These are phyloP conservation scores for Madurella mycetomatis DNA, from an alignment of 2,329 filamentous ascomycete genomes.

Conservation along the genomic window DNA sequence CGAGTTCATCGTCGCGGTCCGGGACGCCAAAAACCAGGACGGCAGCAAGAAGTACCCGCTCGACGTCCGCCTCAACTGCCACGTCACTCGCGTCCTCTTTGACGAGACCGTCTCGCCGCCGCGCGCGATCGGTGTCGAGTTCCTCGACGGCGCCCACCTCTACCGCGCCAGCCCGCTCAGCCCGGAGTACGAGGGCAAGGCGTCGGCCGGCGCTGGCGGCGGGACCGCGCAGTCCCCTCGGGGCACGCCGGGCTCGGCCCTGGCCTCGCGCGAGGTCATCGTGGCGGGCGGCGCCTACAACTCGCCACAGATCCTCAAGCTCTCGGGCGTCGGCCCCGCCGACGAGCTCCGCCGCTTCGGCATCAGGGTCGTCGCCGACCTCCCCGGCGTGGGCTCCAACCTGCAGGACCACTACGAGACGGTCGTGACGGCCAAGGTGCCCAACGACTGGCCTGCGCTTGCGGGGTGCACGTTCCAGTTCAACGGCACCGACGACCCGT, in stretches of 20 bases:
- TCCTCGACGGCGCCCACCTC: conserved; percentile 33
- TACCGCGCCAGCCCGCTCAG: conserved; percentile 37
- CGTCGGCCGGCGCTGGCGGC: too few species aligned
- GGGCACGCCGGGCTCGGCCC: conserved; percentile 20
- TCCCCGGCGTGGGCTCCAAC: conserved; percentile 49
- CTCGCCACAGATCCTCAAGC: conserved; percentile 48
- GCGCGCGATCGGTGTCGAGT: conserved; percentile 28
- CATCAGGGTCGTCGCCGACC: conserved; percentile 43
- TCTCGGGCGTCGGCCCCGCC: conserved; percentile 46
- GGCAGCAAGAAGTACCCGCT: conserved; percentile 37
- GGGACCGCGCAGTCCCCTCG: neutral
- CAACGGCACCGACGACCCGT: conserved; percentile 29
- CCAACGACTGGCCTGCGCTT: conserved; percentile 13
- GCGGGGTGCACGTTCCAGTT: conserved; percentile 26
- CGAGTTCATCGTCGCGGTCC: conserved; percentile 44
- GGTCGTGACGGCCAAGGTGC: conserved; percentile 27
- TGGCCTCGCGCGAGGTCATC: conserved; percentile 43
- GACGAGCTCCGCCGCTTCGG: conserved; percentile 38
- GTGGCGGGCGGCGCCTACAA: conserved; percentile 47
- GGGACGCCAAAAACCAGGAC: conserved; percentile 30
- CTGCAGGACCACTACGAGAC: conserved; percentile 44
- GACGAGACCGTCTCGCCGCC: conserved; percentile 14
- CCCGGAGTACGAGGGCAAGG: neutral
- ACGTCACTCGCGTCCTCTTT: conserved; percentile 32
- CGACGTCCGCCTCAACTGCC: conserved; percentile 31